Conservation (phyloP, 2,329 filamentous ascomycete genomes). For the Aciculosporium take region DNA sequence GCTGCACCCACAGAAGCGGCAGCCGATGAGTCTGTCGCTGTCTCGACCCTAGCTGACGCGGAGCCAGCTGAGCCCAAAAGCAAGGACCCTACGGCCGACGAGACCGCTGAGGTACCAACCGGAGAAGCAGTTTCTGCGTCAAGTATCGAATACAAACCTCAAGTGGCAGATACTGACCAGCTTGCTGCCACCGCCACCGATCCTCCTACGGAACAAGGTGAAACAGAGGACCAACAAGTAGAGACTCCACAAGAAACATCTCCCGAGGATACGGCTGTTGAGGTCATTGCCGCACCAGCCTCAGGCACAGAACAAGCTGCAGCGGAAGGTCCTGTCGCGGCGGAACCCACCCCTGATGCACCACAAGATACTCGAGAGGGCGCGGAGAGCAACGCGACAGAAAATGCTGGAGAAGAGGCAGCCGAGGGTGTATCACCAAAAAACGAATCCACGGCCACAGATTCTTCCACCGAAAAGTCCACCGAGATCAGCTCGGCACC, state of each 20-base stretch:
- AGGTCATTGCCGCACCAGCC: neutral
- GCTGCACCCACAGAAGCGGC: neutral
- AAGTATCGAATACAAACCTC: neutral
- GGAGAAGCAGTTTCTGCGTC: neutral
- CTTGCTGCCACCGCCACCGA: neutral
- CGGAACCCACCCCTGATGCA: neutral
- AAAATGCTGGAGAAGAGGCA: slow-evolving; percentile 1
- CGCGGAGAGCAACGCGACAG: neutral
- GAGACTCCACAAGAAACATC: neutral
- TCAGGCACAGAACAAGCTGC: neutral
- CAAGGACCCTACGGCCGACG: neutral
- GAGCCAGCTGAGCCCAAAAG: neutral
- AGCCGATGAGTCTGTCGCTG: neutral
- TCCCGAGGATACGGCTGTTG: neutral
- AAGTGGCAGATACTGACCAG: neutral
- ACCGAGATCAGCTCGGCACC: neutral
- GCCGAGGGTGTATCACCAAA: neutral
- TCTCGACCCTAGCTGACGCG: neutral
- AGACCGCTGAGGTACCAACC: neutral
- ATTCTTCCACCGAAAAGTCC: neutral
- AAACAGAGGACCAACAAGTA: neutral
- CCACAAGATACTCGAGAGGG: neutral
- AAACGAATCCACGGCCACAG: neutral
- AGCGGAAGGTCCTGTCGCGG: neutral
- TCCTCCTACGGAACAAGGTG: neutral